These are phyloP conservation scores for Fomitopsis palustris DNA, from an alignment of 1,284 basidiomycete genomes.

Conservation along the genomic window DNA sequence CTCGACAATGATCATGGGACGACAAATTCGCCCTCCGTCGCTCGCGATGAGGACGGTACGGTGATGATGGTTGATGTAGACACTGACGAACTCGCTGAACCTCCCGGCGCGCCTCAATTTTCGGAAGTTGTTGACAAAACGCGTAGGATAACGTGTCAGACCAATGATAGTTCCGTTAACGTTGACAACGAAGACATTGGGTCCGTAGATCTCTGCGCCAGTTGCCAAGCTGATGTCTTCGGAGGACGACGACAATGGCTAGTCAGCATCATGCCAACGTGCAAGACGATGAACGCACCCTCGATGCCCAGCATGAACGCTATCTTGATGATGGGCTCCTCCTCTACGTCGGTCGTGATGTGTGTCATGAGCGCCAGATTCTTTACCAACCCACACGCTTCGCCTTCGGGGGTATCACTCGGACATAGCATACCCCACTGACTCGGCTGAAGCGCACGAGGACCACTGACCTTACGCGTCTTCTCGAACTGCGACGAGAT, in stretches of 20 bases:
- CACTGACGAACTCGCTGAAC: conserved; percentile 95
- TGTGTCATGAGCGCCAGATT: conserved; percentile 99
- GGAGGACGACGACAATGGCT: conserved; percentile 4
- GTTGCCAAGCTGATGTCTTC: conserved; percentile 91
- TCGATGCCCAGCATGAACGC: conserved; percentile 96
- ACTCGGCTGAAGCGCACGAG: conserved; percentile 94
- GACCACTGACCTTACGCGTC: conserved; percentile 98
- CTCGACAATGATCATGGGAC: conserved; percentile 98
- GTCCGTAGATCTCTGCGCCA: conserved; percentile 93
- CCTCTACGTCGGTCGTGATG: conserved; percentile 98
- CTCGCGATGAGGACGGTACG: conserved; percentile 94
- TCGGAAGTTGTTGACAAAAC: conserved; percentile 90
- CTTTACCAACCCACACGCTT: conserved; percentile 98
- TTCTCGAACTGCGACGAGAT: conserved; percentile 99
- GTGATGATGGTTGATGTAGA: conserved; percentile 97
- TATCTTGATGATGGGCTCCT: conserved; percentile 88
- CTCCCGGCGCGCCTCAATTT: conserved; percentile 88
- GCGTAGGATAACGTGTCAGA: conserved; percentile 81
- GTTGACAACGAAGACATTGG: conserved; percentile 92
- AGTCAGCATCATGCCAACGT: not conserved
- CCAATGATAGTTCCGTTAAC: conserved; percentile 97
- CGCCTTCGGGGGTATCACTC: conserved; percentile 98
- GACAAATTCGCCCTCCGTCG: conserved; percentile 97
- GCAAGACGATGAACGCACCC: conserved; percentile 44
- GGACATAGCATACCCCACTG: conserved; percentile 99